These are phyloP conservation scores for Neophaeococcomyces mojaviensis DNA, from an alignment of 2,329 filamentous ascomycete species.

Conservation along the genomic window DNA sequence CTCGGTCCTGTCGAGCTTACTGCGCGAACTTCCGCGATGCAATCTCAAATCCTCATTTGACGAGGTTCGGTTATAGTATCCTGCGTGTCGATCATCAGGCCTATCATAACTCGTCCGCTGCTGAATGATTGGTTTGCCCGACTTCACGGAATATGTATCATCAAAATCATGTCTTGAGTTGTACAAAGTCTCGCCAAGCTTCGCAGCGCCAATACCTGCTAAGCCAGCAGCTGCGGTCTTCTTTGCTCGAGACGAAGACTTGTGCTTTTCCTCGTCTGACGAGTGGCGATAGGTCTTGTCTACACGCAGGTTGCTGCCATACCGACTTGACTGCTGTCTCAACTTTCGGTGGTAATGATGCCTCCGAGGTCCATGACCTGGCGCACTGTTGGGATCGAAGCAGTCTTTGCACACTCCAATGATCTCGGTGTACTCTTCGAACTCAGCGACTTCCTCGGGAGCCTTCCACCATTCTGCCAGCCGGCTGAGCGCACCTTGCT, in stretches of 20 bases:
- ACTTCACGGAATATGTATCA: slow-evolving; percentile 53
- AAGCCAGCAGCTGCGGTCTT: slow-evolving; percentile 47
- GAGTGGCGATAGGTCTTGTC: slow-evolving; percentile 55
- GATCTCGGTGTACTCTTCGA: slow-evolving; percentile 61
- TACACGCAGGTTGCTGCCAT: slow-evolving; percentile 39
- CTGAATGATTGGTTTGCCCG: slow-evolving; percentile 36
- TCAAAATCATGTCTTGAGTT: slow-evolving; percentile 48
- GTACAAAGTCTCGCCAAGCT: slow-evolving; percentile 47
- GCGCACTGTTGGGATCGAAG: slow-evolving; percentile 53
- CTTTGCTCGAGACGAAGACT: slow-evolving; percentile 36
- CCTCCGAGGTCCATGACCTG: slow-evolving; percentile 51
- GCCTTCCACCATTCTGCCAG: slow-evolving; percentile 57
- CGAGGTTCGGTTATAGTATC: slow-evolving; percentile 27
- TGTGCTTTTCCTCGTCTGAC: slow-evolving; percentile 40
- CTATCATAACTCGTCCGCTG: slow-evolving; percentile 24
- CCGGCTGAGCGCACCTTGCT: slow-evolving; percentile 48
- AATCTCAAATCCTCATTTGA: slow-evolving; percentile 32
- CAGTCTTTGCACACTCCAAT: slow-evolving; percentile 60
- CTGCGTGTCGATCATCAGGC: slow-evolving; percentile 24
- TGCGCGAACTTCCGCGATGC: slow-evolving; percentile 25
- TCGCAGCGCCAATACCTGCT: slow-evolving; percentile 46
- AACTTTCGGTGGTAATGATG: slow-evolving; percentile 45
- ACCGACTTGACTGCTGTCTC: slow-evolving; percentile 24
- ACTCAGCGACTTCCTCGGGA: slow-evolving; percentile 56
- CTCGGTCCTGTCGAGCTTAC: slow-evolving; percentile 14